Evolutionary conservation across 345 rosid species (phyloP), one percentile per base, ranked within the genome.

Genomic region (Heritiera littoralis): DNA sequence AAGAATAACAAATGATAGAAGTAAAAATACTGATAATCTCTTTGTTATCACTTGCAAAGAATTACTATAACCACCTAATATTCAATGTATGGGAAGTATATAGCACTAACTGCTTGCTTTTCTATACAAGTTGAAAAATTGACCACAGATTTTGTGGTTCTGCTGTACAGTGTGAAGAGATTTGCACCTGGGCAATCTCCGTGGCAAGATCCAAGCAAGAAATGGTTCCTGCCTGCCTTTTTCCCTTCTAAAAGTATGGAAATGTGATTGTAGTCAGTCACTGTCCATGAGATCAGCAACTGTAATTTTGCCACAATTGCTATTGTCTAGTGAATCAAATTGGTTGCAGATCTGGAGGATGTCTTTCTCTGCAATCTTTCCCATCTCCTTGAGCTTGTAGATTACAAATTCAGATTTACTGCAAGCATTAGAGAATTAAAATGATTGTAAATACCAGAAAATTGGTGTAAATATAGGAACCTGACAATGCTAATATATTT

Each of bases 361-460:
- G 81, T 92, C 96, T 77, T 88, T 90, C 71, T 88, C 89, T 74
- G 87, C 80, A 77, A 92, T 82, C 80, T 83, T 92, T 45, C 94
- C 91, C 96, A 92, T 89, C 87, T 92, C 90, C 87, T 87, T 92
- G 2, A 92, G 92, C 86, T 92, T 92, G 89, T 89, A 87, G 85
- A 89, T 84, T 9, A 92, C 81, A 61, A 84, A 90, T 77, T 92
- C 96, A 1, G 92, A 86, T 83, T 92, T 90, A 82, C 94, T 92
- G 91, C 84, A 86, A 72, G 75, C 79, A 77, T 60, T 71, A 67
- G 32, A 20, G 35, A 66, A 83, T 79, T 64, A 60, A 79, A 32
- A 73, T 60, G 9, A n/a, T 1, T 52, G 6, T 23, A 10, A 40
- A 13, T 38, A 66, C 41, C 45, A 49, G 3, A 23, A 23, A 32